phyloP scores from a whole-genome alignment of 768 basidiomycete species.

The Termitomyces titanicus region DNA sequence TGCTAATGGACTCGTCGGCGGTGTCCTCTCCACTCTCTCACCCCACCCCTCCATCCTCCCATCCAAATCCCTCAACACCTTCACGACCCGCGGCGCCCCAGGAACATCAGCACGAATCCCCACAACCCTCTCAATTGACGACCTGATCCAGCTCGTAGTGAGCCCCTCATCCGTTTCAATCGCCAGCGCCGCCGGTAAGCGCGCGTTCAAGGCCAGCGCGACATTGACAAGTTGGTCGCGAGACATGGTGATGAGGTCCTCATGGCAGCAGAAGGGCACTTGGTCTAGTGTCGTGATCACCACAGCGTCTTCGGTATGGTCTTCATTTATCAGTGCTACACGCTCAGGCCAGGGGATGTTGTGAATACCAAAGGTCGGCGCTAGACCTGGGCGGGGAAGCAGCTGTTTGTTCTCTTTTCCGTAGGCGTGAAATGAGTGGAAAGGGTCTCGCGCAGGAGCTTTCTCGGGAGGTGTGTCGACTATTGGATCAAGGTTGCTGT shows the following conservation, averaged over 20 bases:
- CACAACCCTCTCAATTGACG: slow-evolving; percentile 56
- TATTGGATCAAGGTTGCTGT: slow-evolving; percentile 20
- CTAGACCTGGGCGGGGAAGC: not conserved
- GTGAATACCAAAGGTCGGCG: not conserved
- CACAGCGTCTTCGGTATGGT: slow-evolving; percentile 48
- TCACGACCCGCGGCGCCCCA: slow-evolving; percentile 32
- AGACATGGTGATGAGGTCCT: slow-evolving; percentile 65
- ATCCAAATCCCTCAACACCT: slow-evolving; percentile 11
- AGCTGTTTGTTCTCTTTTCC: slow-evolving; percentile 3
- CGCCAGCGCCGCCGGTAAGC: slow-evolving; percentile 47
- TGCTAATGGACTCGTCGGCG: slow-evolving; percentile 35
- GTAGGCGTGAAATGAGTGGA: not conserved
- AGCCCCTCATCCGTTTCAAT: slow-evolving; percentile 42
- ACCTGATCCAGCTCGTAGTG: slow-evolving; percentile 43
- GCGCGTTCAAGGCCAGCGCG: slow-evolving; percentile 51
- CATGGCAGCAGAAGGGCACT: slow-evolving; percentile 71
- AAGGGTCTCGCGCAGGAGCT: not conserved
- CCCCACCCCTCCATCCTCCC: not conserved
- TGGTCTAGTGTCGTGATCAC: slow-evolving; percentile 58
- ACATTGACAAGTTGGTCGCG: slow-evolving; percentile 49
- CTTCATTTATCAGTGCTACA: slow-evolving; percentile 60
- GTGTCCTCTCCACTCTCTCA: slow-evolving; percentile 19
- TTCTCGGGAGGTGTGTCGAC: slow-evolving; percentile 21
- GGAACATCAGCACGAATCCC: slow-evolving; percentile 44
- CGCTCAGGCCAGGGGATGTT: slow-evolving; percentile 21